A percentile compares a stretch with the other conserved stretches of the same genome.
Evolutionary conservation across 208 protist genomes (phyloP).

Genomic region (Crithidia mellificae): DNA sequence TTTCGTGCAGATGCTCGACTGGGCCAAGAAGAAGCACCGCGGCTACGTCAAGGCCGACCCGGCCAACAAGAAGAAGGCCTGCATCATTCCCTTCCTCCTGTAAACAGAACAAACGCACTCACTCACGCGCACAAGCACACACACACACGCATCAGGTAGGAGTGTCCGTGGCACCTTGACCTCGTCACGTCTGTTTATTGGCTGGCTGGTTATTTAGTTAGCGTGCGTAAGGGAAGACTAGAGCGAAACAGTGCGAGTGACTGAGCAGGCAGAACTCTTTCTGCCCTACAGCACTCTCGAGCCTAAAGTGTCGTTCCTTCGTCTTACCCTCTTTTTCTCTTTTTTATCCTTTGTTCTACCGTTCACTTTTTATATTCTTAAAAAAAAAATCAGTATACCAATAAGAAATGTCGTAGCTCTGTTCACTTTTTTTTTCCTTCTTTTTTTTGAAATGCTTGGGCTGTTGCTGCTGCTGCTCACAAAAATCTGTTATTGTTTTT

Average conservation of each 20-base stretch:
- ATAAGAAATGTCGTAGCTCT: not conserved
- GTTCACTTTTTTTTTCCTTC: too few species aligned
- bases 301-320: too few species aligned
- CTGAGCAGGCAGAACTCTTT: not conserved
- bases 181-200: too few species aligned
- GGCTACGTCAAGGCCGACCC: slow-evolving; percentile 83
- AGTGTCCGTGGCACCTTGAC: too few species aligned
- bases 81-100: slow-evolving; percentile 86
- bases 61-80: slow-evolving; percentile 69
- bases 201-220: not conserved
- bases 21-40: slow-evolving; percentile 88
- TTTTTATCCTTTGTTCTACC: slow-evolving; percentile 2
- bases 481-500: too few species aligned
- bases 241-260: not conserved
- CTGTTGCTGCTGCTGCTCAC: too few species aligned
- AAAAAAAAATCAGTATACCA: slow-evolving; percentile 9
- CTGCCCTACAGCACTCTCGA: too few species aligned
- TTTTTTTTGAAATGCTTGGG: too few species aligned
- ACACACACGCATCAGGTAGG: too few species aligned
- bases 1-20: slow-evolving; percentile 84
- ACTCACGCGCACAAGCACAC: too few species aligned
- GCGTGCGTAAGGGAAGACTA: not conserved
- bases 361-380: slow-evolving; percentile 21
- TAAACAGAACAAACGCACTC: slow-evolving; percentile 36
- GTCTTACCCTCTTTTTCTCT: slow-evolving; percentile 5